Base-by-base conservation (phyloP, 2,329 filamentous ascomycete genomes). In the Rutstroemia sp. region DNA sequence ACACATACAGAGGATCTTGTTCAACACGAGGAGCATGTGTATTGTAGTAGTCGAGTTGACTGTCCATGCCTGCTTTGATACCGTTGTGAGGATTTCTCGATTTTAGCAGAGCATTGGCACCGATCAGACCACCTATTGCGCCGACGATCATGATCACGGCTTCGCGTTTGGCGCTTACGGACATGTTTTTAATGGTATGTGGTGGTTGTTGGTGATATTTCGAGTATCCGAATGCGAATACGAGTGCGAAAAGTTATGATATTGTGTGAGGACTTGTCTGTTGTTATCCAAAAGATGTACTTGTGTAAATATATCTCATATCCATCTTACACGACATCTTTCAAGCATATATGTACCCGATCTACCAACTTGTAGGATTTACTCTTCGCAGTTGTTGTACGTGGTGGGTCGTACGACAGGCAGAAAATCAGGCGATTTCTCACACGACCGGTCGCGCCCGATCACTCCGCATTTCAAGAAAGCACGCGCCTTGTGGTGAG, bases 1-100 rank as follows among this genome's bases (percentile, higher is more conserved):
- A 19, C 16, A 52, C 54, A 56, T 56, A 56, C 54, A 36, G 12
- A 39, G 48, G 40, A 39, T 56, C 30, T 30, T 56, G 54, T 4
- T 52, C 54, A 5, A 47, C 46, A 17, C 39, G 39, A 42, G 39
- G 16, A 42, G 17, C 39, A 56, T 40, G 48, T 12, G 16, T 36
- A 47, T 56, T 56, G 9, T 39, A 52, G 6, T 42, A 17, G 17
- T 51, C 36, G 17, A 56, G 38, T 17, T 56, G 38, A 4, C 27
- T 14, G 9, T 56, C 48, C 54, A 56, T 56, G 2, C 54, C n/a
- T 1, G 34, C 48, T 7, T 51, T 56, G 40, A 56, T 56, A 17
- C 42, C 38, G 4, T 52, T 40, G 14, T 56, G 54, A 16, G 38
- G 48, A 45, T 36, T 45, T 19, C 39, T 48, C 12, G 54, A 48